Conservation (phyloP, 306 rosid genomes). For the Sicyos baderoa region DNA sequence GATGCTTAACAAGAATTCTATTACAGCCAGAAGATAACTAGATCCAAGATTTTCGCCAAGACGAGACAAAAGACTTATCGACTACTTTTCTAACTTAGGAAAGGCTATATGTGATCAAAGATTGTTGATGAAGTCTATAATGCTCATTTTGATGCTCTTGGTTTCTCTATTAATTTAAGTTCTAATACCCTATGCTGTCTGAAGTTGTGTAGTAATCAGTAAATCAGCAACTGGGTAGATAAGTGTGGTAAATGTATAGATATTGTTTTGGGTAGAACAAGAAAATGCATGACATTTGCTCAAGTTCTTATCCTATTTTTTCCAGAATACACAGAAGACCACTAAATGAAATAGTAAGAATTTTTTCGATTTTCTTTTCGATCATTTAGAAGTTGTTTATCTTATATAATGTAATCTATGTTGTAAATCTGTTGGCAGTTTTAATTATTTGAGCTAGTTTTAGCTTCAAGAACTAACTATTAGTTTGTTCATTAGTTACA, state of each 20-base stretch:
- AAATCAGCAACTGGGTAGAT: constrained; percentile 1
- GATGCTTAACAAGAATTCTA: constrained; percentile 24
- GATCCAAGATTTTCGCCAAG: constrained; percentile 7
- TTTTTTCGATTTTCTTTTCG: no score
- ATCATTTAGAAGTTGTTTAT: not conserved
- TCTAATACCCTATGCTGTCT: not conserved
- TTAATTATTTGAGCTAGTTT: no score
- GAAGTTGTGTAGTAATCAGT: not conserved
- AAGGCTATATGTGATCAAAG: not conserved
- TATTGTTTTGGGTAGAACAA: not conserved
- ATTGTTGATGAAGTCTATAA: not conserved
- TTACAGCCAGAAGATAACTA: constrained; percentile 22
- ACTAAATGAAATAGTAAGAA: not conserved
- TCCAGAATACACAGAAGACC: not conserved
- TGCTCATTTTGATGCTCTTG: constrained; percentile 4
- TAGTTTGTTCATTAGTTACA: no score
- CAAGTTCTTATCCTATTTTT: not conserved
- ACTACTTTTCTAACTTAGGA: constrained; percentile 3
- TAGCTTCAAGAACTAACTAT: no score
- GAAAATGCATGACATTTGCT: not conserved
- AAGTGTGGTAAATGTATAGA: not conserved
- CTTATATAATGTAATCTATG: no score
- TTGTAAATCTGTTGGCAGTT: no score
- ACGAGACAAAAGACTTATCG: not conserved
- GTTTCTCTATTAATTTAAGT: not conserved